Evolutionary conservation across 176 grass and related monocot genomes (phyloP).

Genomic region (Areca catechu): DNA sequence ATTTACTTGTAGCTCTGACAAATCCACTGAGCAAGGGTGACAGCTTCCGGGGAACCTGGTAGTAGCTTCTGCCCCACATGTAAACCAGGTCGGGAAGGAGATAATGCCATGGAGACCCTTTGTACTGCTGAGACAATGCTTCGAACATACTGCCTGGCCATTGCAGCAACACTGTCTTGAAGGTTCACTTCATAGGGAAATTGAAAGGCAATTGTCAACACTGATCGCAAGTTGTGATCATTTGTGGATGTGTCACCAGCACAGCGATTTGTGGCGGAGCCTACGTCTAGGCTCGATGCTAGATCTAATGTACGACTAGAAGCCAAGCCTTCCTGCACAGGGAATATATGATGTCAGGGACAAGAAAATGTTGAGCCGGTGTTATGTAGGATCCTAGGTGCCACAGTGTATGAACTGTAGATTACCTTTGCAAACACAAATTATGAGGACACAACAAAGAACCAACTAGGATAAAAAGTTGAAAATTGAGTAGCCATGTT

Average conservation of each 20-base stretch:
- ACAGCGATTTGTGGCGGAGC: slow-evolving; percentile 33
- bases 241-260: slow-evolving; percentile 27
- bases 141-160: slow-evolving; percentile 88
- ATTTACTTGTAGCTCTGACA: slow-evolving; percentile 87
- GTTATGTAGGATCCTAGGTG: too few relatives aligned
- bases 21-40: slow-evolving; percentile 79
- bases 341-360: too few relatives aligned
- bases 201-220: slow-evolving; percentile 92
- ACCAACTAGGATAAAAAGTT: too few relatives aligned
- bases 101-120: slow-evolving; percentile 74
- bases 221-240: slow-evolving; percentile 59
- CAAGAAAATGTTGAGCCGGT: too few relatives aligned
- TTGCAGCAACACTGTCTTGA: slow-evolving; percentile 73
- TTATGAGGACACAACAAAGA: too few relatives aligned
- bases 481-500: too few relatives aligned
- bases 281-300: slow-evolving; percentile 89
- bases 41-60: slow-evolving; percentile 74
- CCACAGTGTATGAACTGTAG: too few relatives aligned
- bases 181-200: slow-evolving; percentile 85
- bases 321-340: slow-evolving; percentile 47
- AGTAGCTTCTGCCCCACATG: slow-evolving; percentile 41
- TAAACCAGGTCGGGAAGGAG: slow-evolving; percentile 42
- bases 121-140: slow-evolving; percentile 83
- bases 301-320: slow-evolving; percentile 76
- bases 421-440: too few relatives aligned